Evolutionary conservation across 2,329 filamentous ascomycete genomes (phyloP), one percentile per base, ranked within the genome.

Genomic region (Macroventuria anomochaeta): DNA sequence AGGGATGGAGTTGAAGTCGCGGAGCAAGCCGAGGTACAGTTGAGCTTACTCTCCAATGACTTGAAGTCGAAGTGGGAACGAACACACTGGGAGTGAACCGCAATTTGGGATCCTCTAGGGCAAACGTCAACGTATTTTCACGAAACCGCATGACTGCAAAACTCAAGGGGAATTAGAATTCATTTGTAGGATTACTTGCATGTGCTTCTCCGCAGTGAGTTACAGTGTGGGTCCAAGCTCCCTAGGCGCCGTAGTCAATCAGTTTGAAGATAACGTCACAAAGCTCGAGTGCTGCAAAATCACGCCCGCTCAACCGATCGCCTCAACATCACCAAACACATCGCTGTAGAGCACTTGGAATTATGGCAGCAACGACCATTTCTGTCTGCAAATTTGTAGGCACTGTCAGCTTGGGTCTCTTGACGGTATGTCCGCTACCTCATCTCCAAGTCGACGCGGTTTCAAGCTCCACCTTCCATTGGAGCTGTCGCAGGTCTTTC

Each of bases 301-400:
- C 46, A 42, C 46, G 21, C 39, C 38, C 8, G 17, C 26, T 28
- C 46, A 46, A 32, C 29, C 55, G 46, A 29, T 46, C 48, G 15
- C 46, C 32, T 23, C 15, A n/a, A 42, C 20, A 11, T 33, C 37
- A 28, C 25, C 13, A 13, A 23, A n/a, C 11, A 31, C 28, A 36
- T 12, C 7, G 18, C 31, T 18, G n/a, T 37, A 26, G 25, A 17
- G 18, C 13, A 26, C 2, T 29, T 18, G 49, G 53, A 55, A 68
- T 50, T 48, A 80, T 72, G 75, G 89, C 91, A 85, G 81, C 85
- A 65, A 85, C 83, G 66, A 86, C 86, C 70, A 81, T 96, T 70
- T 87, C 90, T 50, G 79, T 89, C 75, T 86, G 90, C 79, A 97
- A 97, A 80, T 96, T 97, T 75, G 89, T 97, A 64, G 93, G 93